Conservation (phyloP, 148 eudicot genomes). For the Bassia scoparia region DNA sequence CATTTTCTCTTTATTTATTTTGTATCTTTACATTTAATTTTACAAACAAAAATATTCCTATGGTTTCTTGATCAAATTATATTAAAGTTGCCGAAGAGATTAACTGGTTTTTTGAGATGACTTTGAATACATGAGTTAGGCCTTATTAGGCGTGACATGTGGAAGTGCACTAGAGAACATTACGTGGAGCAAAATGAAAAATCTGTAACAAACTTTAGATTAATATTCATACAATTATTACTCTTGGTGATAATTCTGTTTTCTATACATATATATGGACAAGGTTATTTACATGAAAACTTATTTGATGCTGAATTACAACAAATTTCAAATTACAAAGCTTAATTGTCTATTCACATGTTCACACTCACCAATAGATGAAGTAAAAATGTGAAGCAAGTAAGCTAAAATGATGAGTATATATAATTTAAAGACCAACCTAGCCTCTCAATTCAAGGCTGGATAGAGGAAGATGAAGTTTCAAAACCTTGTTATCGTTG, state of each 20-base stretch:
- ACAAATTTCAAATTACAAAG: conserved; percentile 25
- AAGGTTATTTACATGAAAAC: neutral
- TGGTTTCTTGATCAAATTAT: no score
- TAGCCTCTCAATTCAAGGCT: conserved; percentile 7
- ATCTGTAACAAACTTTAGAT: neutral
- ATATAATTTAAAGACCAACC: neutral
- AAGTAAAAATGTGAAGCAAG: conserved; percentile 3
- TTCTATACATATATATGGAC: conserved; percentile 29
- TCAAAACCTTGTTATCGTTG: conserved; percentile 32
- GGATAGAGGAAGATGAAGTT: conserved; percentile 22
- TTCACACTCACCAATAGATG: conserved; percentile 14
- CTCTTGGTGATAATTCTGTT: neutral
- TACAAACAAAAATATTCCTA: no score
- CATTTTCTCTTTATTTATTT: no score
- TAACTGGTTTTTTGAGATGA: no score
- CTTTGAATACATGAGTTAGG: no score
- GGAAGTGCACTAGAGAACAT: no score
- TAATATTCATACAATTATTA: conserved; percentile 12
- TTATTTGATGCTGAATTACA: conserved; percentile 5
- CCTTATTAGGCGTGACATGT: no score
- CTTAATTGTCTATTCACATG: conserved; percentile 21
- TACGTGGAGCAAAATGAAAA: no score
- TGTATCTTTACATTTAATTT: no score
- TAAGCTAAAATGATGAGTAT: conserved; percentile 6
- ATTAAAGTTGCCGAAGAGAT: no score